Evolutionary conservation across 495 filamentous ascomycete genomes (phyloP), one percentile per base, ranked within the genome.

Genomic region (Daldinia loculata): DNA sequence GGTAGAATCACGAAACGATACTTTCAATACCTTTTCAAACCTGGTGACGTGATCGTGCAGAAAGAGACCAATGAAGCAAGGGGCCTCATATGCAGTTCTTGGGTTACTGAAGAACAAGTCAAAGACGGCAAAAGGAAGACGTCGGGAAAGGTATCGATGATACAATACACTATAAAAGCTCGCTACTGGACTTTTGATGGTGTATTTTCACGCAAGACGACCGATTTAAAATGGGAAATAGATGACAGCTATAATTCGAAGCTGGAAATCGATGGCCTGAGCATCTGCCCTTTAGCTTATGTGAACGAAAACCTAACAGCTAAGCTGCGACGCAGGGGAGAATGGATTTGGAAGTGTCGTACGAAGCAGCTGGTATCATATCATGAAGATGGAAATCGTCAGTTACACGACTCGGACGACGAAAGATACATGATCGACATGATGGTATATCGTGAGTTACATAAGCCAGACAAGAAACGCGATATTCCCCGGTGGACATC

Each of bases 391-490:
- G 4, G 2, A 27, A 26, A 14, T 32, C 36, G 53, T 3, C 19
- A 58, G 6, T 56, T 14, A 19, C 63, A 66, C 34, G 9, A 50
- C 11, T 24, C 58, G 6, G 41, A 27, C 4, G 39, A 51, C 8
- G 62, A 66, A 45, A 39, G 62, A 9, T 66, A 32, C 14, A 58
- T 66, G 36, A 58, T 66, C 52, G 62, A 66, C 51, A 29, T 57
- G 27, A 29, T 15, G 14, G 36, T 50, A 7, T 66, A 58, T 34
- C 38, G 30, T 14, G 32, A 50, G 22, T 19, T 66, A 1, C 62
- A 66, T 26, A 24, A 48, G 7, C 36, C 7, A 38, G 24, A 57
- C 1, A 36, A 14, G 32, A 24, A 27, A 12, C 6, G 19, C 5
- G 19, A 27, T 6, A 24, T 15, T 58, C 1, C 26, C 15, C 26